Percentiles rank a stretch among this genome's conserved stretches.
phyloP scores from a whole-genome alignment of 495 filamentous ascomycete species.

The Podospora bellae-mahoneyi region DNA sequence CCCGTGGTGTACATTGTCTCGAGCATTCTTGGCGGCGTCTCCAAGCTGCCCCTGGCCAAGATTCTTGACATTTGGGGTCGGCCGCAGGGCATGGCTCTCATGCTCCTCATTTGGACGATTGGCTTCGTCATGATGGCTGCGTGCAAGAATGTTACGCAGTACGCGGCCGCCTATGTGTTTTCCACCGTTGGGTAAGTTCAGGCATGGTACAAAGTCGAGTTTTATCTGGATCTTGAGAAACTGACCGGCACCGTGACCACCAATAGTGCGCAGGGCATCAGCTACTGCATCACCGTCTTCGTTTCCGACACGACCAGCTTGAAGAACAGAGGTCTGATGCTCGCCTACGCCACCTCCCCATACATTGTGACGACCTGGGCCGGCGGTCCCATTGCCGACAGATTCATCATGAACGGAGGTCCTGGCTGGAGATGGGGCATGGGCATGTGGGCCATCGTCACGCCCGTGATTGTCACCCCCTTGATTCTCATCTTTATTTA shows the following conservation, averaged over 20 bases:
- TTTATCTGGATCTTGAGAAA: not conserved
- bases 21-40: constrained; percentile 58
- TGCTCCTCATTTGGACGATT: constrained; percentile 29
- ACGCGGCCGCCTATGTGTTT: constrained; percentile 52
- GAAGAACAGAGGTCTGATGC: constrained; percentile 59
- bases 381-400: constrained; percentile 43
- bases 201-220: not conserved
- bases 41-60: constrained; percentile 61
- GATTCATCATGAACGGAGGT: constrained; percentile 34
- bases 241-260: not conserved
- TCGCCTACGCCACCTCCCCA: constrained; percentile 58
- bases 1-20: constrained; percentile 49
- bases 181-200: constrained; percentile 37
- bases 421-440: constrained; percentile 62
- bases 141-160: constrained; percentile 45
- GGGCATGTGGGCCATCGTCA: constrained; percentile 56
- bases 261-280: constrained; percentile 49
- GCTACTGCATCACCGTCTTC: constrained; percentile 56
- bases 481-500: constrained; percentile 52
- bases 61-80: constrained; percentile 63
- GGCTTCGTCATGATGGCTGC: constrained; percentile 50
- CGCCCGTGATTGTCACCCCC: constrained; percentile 51
- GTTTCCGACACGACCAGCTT: constrained; percentile 61
- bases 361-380: constrained; percentile 60
- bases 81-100: constrained; percentile 37